A percentile compares a stretch with the other conserved stretches of the same genome.
These are phyloP conservation scores for Trapa incisa DNA, from an alignment of 345 rosid genomes.

Conservation along the genomic window DNA sequence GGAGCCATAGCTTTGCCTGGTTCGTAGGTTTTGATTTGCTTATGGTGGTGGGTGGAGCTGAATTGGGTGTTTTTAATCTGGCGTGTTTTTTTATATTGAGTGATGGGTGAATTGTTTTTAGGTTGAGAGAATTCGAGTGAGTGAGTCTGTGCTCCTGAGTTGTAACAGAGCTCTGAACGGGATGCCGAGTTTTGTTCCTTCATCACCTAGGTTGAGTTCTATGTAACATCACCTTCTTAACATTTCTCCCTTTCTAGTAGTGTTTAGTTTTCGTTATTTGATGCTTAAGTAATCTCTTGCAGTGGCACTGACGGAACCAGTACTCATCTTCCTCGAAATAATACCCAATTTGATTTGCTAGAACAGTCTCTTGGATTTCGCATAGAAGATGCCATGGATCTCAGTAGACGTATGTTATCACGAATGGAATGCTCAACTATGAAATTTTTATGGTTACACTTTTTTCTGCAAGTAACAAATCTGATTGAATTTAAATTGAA, in stretches of 20 bases:
- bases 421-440: not conserved
- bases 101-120: not conserved
- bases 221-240: conserved; percentile 16
- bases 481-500: not conserved
- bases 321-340: conserved; percentile 11
- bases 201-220: conserved; percentile 28
- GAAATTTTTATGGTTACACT: not conserved
- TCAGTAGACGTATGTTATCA: conserved; percentile 30
- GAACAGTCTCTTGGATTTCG: conserved; percentile 42
- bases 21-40: not conserved
- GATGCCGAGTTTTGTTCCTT: conserved; percentile 46
- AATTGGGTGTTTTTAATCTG: not conserved
- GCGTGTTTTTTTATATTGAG: not conserved
- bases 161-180: conserved; percentile 16
- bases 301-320: conserved; percentile 34
- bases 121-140: not conserved
- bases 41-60: not conserved
- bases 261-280: not conserved
- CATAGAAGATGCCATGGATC: conserved; percentile 43
- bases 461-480: not conserved
- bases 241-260: not conserved
- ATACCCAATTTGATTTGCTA: conserved; percentile 29
- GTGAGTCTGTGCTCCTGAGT: too few relatives aligned
- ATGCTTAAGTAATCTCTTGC: conserved; percentile 11
- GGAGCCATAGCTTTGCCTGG: not conserved